Evolutionary conservation across 2,329 filamentous ascomycete genomes (phyloP), one percentile per base, ranked within the genome.

Genomic region (Epichloe sibirici): DNA sequence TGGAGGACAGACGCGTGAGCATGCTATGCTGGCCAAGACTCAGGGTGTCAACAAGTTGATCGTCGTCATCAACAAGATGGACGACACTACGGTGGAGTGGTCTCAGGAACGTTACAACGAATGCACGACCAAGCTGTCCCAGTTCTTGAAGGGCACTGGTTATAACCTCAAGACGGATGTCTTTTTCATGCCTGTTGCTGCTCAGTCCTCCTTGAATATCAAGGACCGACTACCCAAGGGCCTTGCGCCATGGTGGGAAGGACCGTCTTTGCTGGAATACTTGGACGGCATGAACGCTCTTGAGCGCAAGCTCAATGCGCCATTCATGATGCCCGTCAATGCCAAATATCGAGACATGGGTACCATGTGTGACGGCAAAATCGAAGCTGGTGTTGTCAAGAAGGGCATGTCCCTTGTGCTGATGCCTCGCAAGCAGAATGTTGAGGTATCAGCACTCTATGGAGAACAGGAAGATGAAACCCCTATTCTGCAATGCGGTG

Each of bases 21-120:
- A 97, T 71, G 93, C 94, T 53, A 89, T 98, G 76, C 78, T 98
- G 66, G 94, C 94, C 60, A 95, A 97, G 74, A 98, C 94, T 1
- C 91, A 95, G 67, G 93, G 93, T 71, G 93, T 98, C 55, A 95
- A 95, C 78, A 96, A 96, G 74, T 79, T 98, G 52, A 77, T 97
- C 45, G 85, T 98, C 34, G 93, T 80, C 51, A 90, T 96, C 67
- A 98, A 98, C 81, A 98, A 98, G 78, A 98, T 98, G 94, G 93
- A 98, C 66, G 93, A 98, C 66, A 76, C 85, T 11, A 98, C 93
- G 3, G 94, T 98, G 49, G 82, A 95, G 65, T 98, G 94, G 94
- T 93, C 87, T 51, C 82, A 96, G 62, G 87, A 88, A 42, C 85
- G 93, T 53, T 98, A 89, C 74, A 84, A 88, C 64, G 93, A 98